Evolutionary conservation across 768 basidiomycete species (phyloP).

Genomic region (Strobilomyces echinocephalus): DNA sequence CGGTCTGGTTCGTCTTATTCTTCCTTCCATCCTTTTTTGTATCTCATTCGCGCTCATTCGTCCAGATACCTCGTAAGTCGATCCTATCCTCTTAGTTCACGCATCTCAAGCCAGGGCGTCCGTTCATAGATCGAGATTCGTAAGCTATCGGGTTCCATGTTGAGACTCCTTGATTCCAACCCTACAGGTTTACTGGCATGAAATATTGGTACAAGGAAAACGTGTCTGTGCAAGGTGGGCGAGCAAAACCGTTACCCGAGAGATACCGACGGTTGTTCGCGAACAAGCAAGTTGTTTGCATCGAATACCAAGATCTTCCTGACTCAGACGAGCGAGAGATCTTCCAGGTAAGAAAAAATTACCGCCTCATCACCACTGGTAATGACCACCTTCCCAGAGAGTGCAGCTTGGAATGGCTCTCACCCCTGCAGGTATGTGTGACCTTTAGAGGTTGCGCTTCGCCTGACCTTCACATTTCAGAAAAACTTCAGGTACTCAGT

Average conservation of each 20-base stretch:
- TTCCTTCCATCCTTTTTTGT: not conserved
- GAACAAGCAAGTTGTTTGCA: slow-evolving; percentile 75
- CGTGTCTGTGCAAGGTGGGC: slow-evolving; percentile 1
- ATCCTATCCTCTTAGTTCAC: not conserved
- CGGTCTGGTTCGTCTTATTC: slow-evolving; percentile 49
- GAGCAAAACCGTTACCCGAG: slow-evolving; percentile 44
- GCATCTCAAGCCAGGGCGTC: not conserved
- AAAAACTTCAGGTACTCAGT: slow-evolving; percentile 64
- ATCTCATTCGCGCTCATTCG: slow-evolving; percentile 4
- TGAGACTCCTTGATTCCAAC: not conserved
- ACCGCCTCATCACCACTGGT: not conserved
- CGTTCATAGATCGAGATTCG: slow-evolving; percentile 41
- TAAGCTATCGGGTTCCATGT: slow-evolving; percentile 26
- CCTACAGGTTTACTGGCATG: slow-evolving; percentile 26
- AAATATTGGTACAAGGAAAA: slow-evolving; percentile 49
- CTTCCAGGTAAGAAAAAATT: slow-evolving; percentile 52
- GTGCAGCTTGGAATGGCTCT: slow-evolving; percentile 78
- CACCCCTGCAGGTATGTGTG: slow-evolving; percentile 54
- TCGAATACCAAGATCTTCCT: slow-evolving; percentile 64
- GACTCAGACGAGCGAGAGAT: slow-evolving; percentile 61
- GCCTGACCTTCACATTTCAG: slow-evolving; percentile 26
- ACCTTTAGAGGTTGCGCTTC: not conserved
- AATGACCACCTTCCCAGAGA: slow-evolving; percentile 38
- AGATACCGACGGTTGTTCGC: slow-evolving; percentile 56
- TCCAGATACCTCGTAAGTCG: slow-evolving; percentile 54